phyloP scores from a whole-genome alignment of 345 rosid species.

The Passiflora organensis region DNA sequence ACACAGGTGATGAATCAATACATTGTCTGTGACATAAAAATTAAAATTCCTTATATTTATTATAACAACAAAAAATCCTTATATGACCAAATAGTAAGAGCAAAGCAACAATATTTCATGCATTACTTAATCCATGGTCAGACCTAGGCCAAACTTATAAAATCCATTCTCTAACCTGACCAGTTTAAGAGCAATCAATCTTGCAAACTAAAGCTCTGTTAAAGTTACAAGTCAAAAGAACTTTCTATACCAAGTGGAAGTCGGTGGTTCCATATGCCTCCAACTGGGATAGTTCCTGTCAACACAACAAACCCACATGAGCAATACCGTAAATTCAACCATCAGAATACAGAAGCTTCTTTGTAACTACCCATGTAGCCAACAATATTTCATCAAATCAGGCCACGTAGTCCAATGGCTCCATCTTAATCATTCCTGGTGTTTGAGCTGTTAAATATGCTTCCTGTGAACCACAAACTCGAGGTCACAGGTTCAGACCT shows the following conservation, averaged over 20 bases:
- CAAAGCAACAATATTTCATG: too few relatives aligned
- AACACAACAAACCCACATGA: conserved; percentile 7
- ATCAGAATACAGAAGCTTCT: background rate
- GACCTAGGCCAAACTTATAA: too few relatives aligned
- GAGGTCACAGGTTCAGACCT: conserved; percentile 6
- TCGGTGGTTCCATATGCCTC: conserved; percentile 63
- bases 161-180: too few relatives aligned
- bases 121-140: too few relatives aligned
- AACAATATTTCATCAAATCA: background rate
- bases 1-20: background rate
- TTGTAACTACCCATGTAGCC: background rate
- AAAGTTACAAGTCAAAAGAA: conserved; percentile 1
- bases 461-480: background rate
- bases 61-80: background rate
- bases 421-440: background rate
- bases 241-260: conserved; percentile 60
- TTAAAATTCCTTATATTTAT: too few relatives aligned
- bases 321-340: background rate
- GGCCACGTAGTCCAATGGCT: background rate
- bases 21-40: too few relatives aligned
- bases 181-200: too few relatives aligned
- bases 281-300: conserved; percentile 63
- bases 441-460: too few relatives aligned
- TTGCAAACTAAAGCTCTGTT: background rate
- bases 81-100: background rate